Base-by-base conservation (phyloP, 2,329 filamentous ascomycete genomes). In the Drechslerella coelobrocha region DNA sequence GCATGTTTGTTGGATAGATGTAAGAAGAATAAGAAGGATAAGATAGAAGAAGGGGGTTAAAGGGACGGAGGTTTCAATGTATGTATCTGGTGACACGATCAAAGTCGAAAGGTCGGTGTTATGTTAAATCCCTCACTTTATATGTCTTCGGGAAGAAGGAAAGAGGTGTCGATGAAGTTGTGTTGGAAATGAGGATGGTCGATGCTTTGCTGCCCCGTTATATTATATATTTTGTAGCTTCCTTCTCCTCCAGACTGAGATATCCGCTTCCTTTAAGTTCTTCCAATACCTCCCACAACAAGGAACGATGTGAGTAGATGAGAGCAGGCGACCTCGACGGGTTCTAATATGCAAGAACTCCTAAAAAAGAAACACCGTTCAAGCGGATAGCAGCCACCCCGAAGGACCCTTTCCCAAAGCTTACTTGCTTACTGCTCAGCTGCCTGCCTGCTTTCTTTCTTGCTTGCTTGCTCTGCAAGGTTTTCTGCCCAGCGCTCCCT, bases 1-100 rank as follows among this genome's bases (percentile, higher is more conserved):
- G 34, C 63, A 68, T 68, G 41, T 34, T 68, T 55, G 26, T 43
- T 21, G 23, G 43, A 47, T 21, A 19, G 39, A 43, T 41, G 24
- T 24, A 24, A 8, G 7, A 45, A 45, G 29, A 39, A 14, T n/a
- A n/a, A n/a, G 12, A 39, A 34, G 29, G 6, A n/a, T 39, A n/a
- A 39, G 34, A 39, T 39, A 3, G 34, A 39, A 39, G 34, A 10
- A 39, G 17, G 34, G n/a, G n/a, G n/a, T n/a, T n/a, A n/a, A n/a
- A n/a, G n/a, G n/a, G n/a, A n/a, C n/a, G n/a, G n/a, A n/a, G n/a
- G n/a, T n/a, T n/a, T n/a, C n/a, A n/a, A n/a, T n/a, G n/a, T n/a
- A n/a, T n/a, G n/a, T n/a, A n/a, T n/a, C n/a, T n/a, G n/a, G n/a
- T n/a, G n/a, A n/a, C n/a, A n/a, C n/a, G n/a, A n/a, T 39, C 34